Percentiles rank a stretch among this genome's conserved stretches.
These are phyloP conservation scores for Rhododendron vialii DNA, from an alignment of 148 eudicot genomes.

Conservation along the genomic window DNA sequence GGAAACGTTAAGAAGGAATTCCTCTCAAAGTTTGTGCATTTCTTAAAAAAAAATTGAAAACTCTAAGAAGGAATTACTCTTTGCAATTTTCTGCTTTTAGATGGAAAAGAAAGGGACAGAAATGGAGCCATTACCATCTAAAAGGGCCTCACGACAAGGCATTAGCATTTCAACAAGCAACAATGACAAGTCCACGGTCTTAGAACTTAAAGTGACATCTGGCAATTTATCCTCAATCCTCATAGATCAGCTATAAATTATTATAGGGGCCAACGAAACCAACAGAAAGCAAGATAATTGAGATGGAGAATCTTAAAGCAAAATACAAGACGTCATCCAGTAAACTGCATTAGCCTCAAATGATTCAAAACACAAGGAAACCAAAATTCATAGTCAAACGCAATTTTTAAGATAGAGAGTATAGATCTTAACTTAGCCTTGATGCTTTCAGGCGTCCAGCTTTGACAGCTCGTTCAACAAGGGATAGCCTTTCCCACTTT, in stretches of 20 bases:
- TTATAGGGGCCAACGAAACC: neutral
- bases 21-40: neutral
- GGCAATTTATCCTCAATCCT: neutral
- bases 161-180: neutral
- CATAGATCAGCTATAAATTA: neutral
- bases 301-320: neutral
- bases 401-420: neutral
- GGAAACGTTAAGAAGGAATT: neutral
- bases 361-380: neutral
- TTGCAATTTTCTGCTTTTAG: neutral
- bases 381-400: neutral
- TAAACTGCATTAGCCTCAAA: neutral
- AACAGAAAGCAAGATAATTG: neutral
- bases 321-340: neutral
- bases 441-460: conserved; percentile 42
- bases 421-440: conserved; percentile 48
- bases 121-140: neutral
- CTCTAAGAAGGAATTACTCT: neutral
- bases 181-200: neutral
- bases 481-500: conserved; percentile 61
- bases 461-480: conserved; percentile 50
- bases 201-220: neutral
- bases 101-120: neutral
- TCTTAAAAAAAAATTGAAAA: no score
- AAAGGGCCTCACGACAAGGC: neutral